These are phyloP conservation scores for Ajuga chamaepitys DNA, from an alignment of 257 asterid genomes.

Conservation along the genomic window DNA sequence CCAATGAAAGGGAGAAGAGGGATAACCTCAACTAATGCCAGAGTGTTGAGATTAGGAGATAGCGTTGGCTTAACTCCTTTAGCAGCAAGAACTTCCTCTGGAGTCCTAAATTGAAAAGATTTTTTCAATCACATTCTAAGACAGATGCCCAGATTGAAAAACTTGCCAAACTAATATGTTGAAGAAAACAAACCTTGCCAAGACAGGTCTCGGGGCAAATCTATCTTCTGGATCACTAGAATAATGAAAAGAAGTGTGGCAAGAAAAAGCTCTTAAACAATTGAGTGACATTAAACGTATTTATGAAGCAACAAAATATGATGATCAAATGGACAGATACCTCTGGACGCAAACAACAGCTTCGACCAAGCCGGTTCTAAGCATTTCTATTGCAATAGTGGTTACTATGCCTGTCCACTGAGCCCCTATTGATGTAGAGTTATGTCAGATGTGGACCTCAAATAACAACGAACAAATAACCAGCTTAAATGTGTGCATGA, in stretches of 20 bases:
- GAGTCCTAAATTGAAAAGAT: slow-evolving; percentile 56
- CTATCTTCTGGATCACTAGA: slow-evolving; percentile 96
- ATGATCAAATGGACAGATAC: slow-evolving; percentile 24
- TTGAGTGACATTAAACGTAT: slow-evolving; percentile 6
- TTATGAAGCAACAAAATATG: not conserved
- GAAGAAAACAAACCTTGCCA: slow-evolving; percentile 65
- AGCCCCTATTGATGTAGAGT: slow-evolving; percentile 53
- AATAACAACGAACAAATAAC: not conserved
- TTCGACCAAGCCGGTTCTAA: slow-evolving; percentile 84
- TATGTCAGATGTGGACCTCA: slow-evolving; percentile 10
- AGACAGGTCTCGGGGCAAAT: slow-evolving; percentile 77
- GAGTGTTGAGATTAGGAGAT: slow-evolving; percentile 92
- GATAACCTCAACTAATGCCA: slow-evolving; percentile 88
- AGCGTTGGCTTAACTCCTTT: slow-evolving; percentile 96
- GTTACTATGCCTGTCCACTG: slow-evolving; percentile 99
- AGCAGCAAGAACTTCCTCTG: slow-evolving; percentile 96
- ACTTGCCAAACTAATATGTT: not conserved
- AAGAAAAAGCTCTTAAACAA: slow-evolving; percentile 8
- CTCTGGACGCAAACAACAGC: slow-evolving; percentile 98
- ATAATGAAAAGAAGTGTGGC: slow-evolving; percentile 7
- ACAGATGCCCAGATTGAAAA: not conserved
- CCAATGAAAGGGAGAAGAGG: slow-evolving; percentile 10
- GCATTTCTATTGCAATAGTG: slow-evolving; percentile 96
- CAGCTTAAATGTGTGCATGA: not conserved
- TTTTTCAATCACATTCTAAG: not conserved